Evolutionary conservation across 2,329 filamentous ascomycete genomes (phyloP).

Genomic region (Tolypocladium ophioglossoides): DNA sequence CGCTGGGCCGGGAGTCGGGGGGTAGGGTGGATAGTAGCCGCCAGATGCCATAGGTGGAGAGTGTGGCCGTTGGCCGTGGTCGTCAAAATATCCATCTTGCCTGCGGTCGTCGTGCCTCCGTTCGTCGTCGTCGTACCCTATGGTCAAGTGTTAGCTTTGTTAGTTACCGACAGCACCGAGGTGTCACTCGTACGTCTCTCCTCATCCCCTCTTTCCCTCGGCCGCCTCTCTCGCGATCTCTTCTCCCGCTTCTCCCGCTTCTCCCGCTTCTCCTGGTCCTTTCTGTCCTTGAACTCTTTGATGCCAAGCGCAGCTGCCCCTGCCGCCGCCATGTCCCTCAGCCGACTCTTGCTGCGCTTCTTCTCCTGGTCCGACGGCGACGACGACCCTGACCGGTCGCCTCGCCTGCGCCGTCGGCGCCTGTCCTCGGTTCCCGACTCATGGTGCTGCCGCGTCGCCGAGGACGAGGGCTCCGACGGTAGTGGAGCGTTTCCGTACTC

Average conservation of each 20-base stretch:
- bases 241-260: conserved; percentile 24
- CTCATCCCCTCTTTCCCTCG: conserved; percentile 18
- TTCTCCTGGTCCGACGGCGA: conserved; percentile 21
- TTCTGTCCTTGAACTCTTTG: conserved; percentile 45
- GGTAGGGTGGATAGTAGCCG: conserved; percentile 37
- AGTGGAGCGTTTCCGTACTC: conserved; percentile 54
- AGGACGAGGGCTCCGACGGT: conserved; percentile 26
- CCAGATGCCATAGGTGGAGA: conserved; percentile 41
- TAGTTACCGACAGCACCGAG: background rate
- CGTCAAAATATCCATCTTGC: conserved; percentile 23
- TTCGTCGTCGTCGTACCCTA: conserved; percentile 28
- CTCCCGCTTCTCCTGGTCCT: conserved; percentile 30
- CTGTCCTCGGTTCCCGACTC: conserved; percentile 38
- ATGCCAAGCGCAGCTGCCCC: conserved; percentile 53
- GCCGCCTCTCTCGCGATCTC: conserved; percentile 22
- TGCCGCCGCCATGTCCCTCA: conserved; percentile 45
- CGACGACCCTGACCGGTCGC: conserved; percentile 23
- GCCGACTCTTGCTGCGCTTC: conserved; percentile 43
- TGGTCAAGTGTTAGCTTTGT: background rate
- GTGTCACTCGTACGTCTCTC: conserved; percentile 16
- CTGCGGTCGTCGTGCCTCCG: conserved; percentile 19
- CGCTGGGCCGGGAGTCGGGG: conserved; percentile 15
- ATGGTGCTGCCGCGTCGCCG: conserved; percentile 26
- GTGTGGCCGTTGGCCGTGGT: conserved; percentile 23
- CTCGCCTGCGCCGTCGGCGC: conserved; percentile 26